Evolutionary conservation across 2,329 filamentous ascomycete genomes (phyloP), one percentile per base, ranked within the genome.

Genomic region (Cladosporium cucumerinum): DNA sequence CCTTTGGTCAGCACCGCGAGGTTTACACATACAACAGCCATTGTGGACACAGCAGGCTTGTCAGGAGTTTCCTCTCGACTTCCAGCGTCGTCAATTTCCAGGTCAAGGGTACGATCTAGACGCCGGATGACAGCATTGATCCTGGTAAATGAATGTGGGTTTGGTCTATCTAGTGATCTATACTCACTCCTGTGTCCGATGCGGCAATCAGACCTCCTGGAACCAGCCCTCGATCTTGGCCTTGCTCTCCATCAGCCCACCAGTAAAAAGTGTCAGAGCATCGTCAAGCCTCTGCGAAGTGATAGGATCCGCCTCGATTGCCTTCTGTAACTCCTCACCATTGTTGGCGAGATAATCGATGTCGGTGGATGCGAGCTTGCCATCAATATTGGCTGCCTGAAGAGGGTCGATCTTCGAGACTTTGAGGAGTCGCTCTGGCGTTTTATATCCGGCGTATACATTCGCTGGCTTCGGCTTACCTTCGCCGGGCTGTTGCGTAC

Each of bases 291-390:
- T 64, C 64, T 66, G 61, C 25, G 60, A 67, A 28, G 66, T 68
- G 34, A 69, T 64, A 1, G 68, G 65, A 55, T 69, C 68, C 6
- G 57, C 65, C 25, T 65, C 57, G 57, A 69, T 69, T 12, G 68
- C 66, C 30, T 67, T 67, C 23, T 63, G 52, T 14, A 69, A 46
- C 62, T 66, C 65, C 25, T 64, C 66, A 11, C 68, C 68, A 55
- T 66, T 64, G 61, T 68, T 67, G 12, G 65, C 65, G 21, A 69
- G 63, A 64, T 69, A 69, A 39, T 69, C 66, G n/a, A 65, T 65
- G 14, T 66, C 58, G 2, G 66, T 68, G 32, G 57, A 63, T 21
- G 66, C 66, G 28, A 66, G 48, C 25, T 64, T 64, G 39, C 52
- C 63, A 28, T 64, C 57, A 23, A 52, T 59, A 32, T 57, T 39